Base-by-base conservation (phyloP, 2,329 filamentous ascomycete genomes). In the Curvularia spicifera region DNA sequence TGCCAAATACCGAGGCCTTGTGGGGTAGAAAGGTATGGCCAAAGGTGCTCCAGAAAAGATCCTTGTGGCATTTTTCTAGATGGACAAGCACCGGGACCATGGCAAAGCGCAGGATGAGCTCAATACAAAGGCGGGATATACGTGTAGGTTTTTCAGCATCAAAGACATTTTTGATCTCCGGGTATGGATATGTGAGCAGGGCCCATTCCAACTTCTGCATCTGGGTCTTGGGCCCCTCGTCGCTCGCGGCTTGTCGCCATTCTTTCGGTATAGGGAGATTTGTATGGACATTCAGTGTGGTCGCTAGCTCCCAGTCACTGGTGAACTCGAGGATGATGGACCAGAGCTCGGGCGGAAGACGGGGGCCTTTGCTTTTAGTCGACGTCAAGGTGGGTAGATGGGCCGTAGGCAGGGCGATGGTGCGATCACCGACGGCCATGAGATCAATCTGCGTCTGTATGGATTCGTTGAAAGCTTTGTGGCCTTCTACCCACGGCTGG, bases 61-160 rank as follows among this genome's bases (percentile, higher is more conserved):
- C 86, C 52, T 85, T 84, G 76, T 86, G 84, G 49, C 87, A 81
- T 24, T 84, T 83, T 64, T 90, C 87, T 0, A 92, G 80, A 69
- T 90, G 93, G 2, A 86, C 85, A 33, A 98, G 85, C 3, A 97
- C 86, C 12, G 90, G 87, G 15, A 89, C 90, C 66, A 94, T 88
- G 42, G 89, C 91, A 74, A 97, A 97, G 65, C 95, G 93, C 80
- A 97, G 92, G 67, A 97, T 93, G 40, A 97, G 85, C 70, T 93
- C 93, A 61, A 95, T 90, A 37, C 91, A 91, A 1, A 96, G 82
- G 2, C 89, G 89, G 0, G 93, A 95, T 12, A 97, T 83, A 63
- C 91, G 89, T 26, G 86, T 86, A 33, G 89, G 87, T 0, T 90
- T 88, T 18, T 91, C 89, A 37, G 86, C 78, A 6, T 89, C 81